Percentiles rank a stretch among this genome's conserved stretches.
phyloP scores from a whole-genome alignment of 371 early-diverging fungal species.

The Lichtheimia ramosa region DNA sequence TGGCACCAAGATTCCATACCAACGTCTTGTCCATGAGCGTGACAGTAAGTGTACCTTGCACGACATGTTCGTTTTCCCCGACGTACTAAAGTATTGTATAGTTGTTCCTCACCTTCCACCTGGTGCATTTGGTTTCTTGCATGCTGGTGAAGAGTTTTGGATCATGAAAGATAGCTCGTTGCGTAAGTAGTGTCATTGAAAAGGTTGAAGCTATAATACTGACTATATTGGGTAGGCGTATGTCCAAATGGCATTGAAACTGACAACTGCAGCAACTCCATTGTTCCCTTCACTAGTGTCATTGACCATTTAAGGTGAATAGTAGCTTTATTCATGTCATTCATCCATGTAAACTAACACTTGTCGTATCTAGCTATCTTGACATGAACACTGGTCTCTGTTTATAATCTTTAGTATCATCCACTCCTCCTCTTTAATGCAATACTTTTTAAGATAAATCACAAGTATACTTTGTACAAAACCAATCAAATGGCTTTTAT shows the following conservation, averaged over 20 bases:
- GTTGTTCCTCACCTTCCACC: constrained; percentile 10
- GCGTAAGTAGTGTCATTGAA: not conserved
- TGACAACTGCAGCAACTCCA: constrained; percentile 12
- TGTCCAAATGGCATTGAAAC: constrained; percentile 16
- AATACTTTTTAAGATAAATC: too few relatives aligned
- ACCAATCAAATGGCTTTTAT: too few relatives aligned
- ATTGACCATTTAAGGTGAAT: constrained; percentile 7
- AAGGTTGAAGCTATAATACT: not conserved
- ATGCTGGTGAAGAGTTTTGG: constrained; percentile 26
- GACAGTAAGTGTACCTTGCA: constrained; percentile 13
- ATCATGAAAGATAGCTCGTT: constrained; percentile 3
- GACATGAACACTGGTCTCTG: constrained; percentile 21
- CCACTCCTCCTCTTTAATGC: too few relatives aligned
- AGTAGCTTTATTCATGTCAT: not conserved
- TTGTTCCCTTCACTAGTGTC: constrained; percentile 17
- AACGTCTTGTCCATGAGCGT: constrained; percentile 19
- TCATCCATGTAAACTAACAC: not conserved
- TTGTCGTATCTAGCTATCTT: constrained; percentile 6
- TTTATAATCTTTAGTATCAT: not conserved
- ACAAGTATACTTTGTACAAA: too few relatives aligned
- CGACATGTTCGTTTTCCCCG: too few relatives aligned
- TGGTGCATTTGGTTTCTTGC: constrained; percentile 15
- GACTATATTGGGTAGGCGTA: constrained; percentile 5
- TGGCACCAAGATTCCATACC: constrained; percentile 11
- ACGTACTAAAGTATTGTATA: not conserved